These are phyloP conservation scores for Penicillium sclerotiorum DNA, from an alignment of 2,329 filamentous ascomycete genomes.

Conservation along the genomic window DNA sequence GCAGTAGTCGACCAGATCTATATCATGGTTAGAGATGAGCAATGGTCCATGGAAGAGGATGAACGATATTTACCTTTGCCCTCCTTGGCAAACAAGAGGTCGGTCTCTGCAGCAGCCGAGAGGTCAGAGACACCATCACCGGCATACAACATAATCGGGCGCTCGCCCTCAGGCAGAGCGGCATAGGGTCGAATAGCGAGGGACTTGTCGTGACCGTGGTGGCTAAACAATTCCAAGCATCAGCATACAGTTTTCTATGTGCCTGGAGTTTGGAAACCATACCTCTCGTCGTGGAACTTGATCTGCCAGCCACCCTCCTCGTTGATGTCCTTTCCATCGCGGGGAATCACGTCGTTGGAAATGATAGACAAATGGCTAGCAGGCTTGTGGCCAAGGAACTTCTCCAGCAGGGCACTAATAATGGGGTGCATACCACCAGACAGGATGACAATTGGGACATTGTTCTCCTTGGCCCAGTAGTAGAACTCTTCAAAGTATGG, in stretches of 20 bases:
- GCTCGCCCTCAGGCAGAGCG: constrained; percentile 64
- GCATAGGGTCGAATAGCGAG: constrained; percentile 83
- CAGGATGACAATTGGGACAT: constrained; percentile 89
- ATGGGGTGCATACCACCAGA: constrained; percentile 92
- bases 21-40: constrained; percentile 14
- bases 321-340: constrained; percentile 72
- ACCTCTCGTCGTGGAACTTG: constrained; percentile 83
- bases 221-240: constrained; percentile 47
- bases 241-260: not conserved
- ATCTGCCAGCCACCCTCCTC: constrained; percentile 86
- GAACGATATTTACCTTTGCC: constrained; percentile 65
- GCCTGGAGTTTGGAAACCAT: constrained; percentile 17
- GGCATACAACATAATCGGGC: constrained; percentile 89
- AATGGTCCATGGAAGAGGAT: not conserved
- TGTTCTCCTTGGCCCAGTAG: constrained; percentile 75
- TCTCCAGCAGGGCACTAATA: constrained; percentile 78
- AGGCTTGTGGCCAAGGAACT: constrained; percentile 77
- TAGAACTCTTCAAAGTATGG: constrained; percentile 87
- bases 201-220: constrained; percentile 97
- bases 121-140: constrained; percentile 93
- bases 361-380: constrained; percentile 78
- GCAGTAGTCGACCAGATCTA: constrained; percentile 86
- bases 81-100: constrained; percentile 90
- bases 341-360: constrained; percentile 75
- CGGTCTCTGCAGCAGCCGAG: constrained; percentile 88